phyloP scores from a whole-genome alignment of 2,329 filamentous ascomycete species.

The Aspergillus japonicus region DNA sequence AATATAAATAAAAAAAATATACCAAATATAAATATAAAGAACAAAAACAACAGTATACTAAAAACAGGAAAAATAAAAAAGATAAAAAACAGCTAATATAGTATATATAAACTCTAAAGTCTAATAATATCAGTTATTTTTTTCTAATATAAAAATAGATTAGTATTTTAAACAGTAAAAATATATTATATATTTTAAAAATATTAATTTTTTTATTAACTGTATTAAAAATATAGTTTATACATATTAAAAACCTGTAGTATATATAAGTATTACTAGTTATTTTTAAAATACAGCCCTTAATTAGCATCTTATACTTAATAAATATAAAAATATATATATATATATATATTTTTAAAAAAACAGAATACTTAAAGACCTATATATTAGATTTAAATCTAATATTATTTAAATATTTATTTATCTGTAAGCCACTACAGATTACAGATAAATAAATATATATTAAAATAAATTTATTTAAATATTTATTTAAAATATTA shows the following conservation, averaged over 20 bases:
- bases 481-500: background rate
- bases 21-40: background rate
- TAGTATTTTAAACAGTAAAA: no score
- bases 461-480: background rate
- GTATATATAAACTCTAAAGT: background rate
- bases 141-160: background rate
- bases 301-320: no score
- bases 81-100: background rate
- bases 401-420: background rate
- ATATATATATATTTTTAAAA: background rate
- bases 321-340: background rate
- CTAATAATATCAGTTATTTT: background rate
- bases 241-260: background rate
- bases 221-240: background rate
- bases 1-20: background rate
- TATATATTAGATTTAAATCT: no score
- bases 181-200: background rate
- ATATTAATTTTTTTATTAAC: background rate
- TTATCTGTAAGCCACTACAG: background rate
- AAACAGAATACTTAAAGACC: no score
- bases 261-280: no score
- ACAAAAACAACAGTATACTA: no score
- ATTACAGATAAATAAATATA: background rate
- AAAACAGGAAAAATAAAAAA: no score
- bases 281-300: no score